Base-by-base conservation (phyloP, 192 early-diverging fungal genomes). In the Gaertneriomyces semiglobifer region DNA sequence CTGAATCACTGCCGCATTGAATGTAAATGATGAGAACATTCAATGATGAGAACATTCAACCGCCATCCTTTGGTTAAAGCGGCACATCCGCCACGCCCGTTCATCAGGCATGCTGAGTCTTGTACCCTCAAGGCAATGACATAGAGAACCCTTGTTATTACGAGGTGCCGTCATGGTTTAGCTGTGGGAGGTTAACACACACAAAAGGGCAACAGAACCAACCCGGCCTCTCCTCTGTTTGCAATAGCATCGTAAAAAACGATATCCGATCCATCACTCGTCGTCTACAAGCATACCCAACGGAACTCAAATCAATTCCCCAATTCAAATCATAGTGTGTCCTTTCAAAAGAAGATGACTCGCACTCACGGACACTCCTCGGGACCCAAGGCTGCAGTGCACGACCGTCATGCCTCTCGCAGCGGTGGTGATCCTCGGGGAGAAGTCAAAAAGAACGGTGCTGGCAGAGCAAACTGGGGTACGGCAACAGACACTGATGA, bases 381-480 rank as follows among this genome's bases (percentile, higher is more conserved):
- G 20, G 50, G 50, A n/a, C 50, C 50, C 50, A 20, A n/a, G 5
- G 50, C 50, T 18, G 50, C 50, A 18, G 20, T 6, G n/a, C 50
- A 52, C 50, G 50, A 52, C 6, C 50, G 50, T n/a, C 50, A 52
- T 20, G 5, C 20, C 20, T 20, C n/a, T 18, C 50, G 50, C 20
- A n/a, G 20, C 6, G 50, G 50, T 18, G 50, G 50, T 18, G 50
- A 52, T 20, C n/a, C 50, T 52, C n/a, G 50, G 5, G 50, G 50
- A n/a, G 50, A n/a, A 18, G n/a, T 20, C n/a, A 52, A 52, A 20
- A 52, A 52, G 50, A n/a, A 52, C n/a, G 50, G 50, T 52, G 50
- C n/a, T 18, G 50, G 50, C n/a, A 52, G 20, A 52, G n/a, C 4
- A n/a, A 52, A 52, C 20, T 52, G 50, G 50, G 50, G 50, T 18